Conservation (phyloP, 768 basidiomycete genomes). For the Podaxis sp. region DNA sequence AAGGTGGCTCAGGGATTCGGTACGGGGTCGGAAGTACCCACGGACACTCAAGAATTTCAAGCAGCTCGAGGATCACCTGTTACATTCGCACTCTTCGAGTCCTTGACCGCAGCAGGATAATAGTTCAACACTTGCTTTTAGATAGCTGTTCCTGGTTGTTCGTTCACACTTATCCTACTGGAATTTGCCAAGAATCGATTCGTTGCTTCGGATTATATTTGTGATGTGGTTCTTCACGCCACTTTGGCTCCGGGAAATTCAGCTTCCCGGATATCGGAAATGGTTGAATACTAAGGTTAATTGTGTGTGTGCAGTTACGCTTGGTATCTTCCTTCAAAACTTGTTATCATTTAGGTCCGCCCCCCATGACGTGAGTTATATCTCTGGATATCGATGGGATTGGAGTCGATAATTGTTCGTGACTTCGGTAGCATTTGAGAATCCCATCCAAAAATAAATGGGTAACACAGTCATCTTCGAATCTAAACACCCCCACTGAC, state of each 20-base stretch:
- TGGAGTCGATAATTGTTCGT: no score
- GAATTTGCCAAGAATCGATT: background rate
- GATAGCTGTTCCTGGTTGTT: background rate
- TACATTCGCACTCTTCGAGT: background rate
- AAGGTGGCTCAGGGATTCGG: conserved; percentile 5
- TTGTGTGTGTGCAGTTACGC: no score
- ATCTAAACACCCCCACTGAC: no score
- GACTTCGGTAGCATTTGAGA: no score
- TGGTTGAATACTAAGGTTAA: no score
- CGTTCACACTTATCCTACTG: background rate
- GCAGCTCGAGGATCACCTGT: conserved; percentile 1
- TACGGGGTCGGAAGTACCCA: background rate
- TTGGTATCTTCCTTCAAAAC: no score
- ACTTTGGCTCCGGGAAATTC: background rate
- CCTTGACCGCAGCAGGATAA: background rate
- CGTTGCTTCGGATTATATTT: background rate
- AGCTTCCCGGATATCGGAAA: no score
- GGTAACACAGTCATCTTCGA: no score
- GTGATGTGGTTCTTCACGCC: background rate
- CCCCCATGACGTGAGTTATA: no score
- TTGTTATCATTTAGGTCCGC: no score
- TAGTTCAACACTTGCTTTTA: background rate
- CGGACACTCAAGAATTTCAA: background rate
- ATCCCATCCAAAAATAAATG: no score
- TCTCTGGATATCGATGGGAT: no score